Evolutionary conservation across 1,284 basidiomycete genomes (phyloP), one percentile per base, ranked within the genome.

Genomic region (Cystobasidiaceae sp.): DNA sequence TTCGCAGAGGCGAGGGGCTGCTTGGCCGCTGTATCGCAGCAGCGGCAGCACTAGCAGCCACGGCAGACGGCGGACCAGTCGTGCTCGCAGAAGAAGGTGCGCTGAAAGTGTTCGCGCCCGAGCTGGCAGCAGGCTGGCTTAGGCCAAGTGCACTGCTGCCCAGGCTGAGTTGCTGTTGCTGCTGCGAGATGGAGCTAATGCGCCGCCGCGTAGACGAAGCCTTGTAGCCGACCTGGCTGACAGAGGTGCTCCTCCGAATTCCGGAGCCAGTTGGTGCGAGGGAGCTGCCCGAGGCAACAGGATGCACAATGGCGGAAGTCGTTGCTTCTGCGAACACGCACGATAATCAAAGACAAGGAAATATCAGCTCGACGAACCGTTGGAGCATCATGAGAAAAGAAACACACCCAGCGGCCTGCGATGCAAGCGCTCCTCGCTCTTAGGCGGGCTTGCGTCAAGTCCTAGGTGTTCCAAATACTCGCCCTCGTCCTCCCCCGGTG

Each of bases 161-260:
- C n/a, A n/a, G n/a, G n/a, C n/a, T n/a, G n/a, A n/a, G n/a, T 21
- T 52, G 50, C 21, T 41, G 34, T 30, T 55, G 52, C 19, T 56
- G 54, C 15, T 62, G 60, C 2, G 61, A 64, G 19, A 51, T 55
- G 4, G 48, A 44, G 43, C 61, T 64, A 21, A 64, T 64, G 15
- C 61, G 25, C 7, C 61, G 61, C 41, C 61, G 34, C 19, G 37
- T 45, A 8, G 27, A 13, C 11, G 46, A 43, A 23, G 51, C 6
- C 33, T 64, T 64, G 23, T 64, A 64, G 3, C 28, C 56, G 4
- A 30, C 56, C 1, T 59, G 56, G 11, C 43, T 46, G 7, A 59
- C 56, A 33, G 44, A 46, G 15, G 44, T 25, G 13, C 56, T 59
- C 15, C 56, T 32, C 6, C 56, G 43, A 13, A 59, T n/a, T n/a